A percentile compares a stretch with the other conserved stretches of the same genome.
phyloP scores from a whole-genome alignment of 2,329 filamentous ascomycete species.

The Fusarium abutilonis region DNA sequence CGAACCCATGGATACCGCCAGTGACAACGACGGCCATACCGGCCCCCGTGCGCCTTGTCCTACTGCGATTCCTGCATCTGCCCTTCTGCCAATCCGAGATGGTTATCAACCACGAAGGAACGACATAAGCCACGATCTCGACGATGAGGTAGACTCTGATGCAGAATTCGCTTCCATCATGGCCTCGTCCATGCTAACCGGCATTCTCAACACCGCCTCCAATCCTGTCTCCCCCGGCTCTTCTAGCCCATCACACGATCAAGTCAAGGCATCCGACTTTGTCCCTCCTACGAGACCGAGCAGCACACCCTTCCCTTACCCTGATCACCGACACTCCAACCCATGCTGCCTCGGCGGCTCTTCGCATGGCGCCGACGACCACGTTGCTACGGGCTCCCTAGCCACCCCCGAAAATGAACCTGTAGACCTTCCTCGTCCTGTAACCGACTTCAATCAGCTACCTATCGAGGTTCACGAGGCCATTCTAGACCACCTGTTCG shows the following conservation, averaged over 20 bases:
- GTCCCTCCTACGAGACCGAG: conserved; percentile 60
- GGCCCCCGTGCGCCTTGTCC: conserved; percentile 31
- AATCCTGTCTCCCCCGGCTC: conserved; percentile 66
- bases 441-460: conserved; percentile 59
- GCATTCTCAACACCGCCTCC: conserved; percentile 56
- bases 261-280: conserved; percentile 53
- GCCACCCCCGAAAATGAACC: conserved; percentile 33
- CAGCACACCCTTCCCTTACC: conserved; percentile 68
- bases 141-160: conserved; percentile 42
- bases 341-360: conserved; percentile 44
- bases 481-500: conserved; percentile 76
- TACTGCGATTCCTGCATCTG: conserved; percentile 35
- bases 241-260: conserved; percentile 61
- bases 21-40: conserved; percentile 40
- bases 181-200: conserved; percentile 51
- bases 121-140: conserved; percentile 25
- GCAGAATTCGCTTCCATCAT: conserved; percentile 52
- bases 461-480: conserved; percentile 78
- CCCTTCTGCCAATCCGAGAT: conserved; percentile 41
- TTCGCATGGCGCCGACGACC: conserved; percentile 37
- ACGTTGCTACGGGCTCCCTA: conserved; percentile 27
- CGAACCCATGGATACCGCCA: conserved; percentile 43
- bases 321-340: conserved; percentile 56
- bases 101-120: conserved; percentile 33
- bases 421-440: conserved; percentile 27